phyloP scores from a whole-genome alignment of 148 eudicot genomes.

The Agrostemma githago region DNA sequence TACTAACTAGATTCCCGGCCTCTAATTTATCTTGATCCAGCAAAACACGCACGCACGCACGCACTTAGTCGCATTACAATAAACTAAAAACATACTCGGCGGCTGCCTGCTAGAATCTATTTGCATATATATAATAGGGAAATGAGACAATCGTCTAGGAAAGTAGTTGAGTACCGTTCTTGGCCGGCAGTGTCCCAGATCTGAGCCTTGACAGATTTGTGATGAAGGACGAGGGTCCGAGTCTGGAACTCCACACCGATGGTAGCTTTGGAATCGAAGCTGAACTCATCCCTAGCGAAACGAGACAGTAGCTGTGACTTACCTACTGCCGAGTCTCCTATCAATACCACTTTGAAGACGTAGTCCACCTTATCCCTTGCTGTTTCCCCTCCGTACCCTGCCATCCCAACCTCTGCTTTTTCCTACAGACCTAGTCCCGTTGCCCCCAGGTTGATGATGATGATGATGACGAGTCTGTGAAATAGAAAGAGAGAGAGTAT shows the following conservation, averaged over 20 bases:
- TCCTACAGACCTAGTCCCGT: too few relatives aligned
- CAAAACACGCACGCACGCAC: too few relatives aligned
- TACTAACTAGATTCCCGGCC: too few relatives aligned
- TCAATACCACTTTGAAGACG: slow-evolving; percentile 69
- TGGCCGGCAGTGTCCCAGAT: slow-evolving; percentile 96
- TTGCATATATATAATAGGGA: too few relatives aligned
- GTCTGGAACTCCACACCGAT: slow-evolving; percentile 85
- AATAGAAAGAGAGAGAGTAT: too few relatives aligned
- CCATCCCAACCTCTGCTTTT: neutral
- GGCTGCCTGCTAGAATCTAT: too few relatives aligned
- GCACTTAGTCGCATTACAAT: too few relatives aligned
- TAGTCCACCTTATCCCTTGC: slow-evolving; percentile 29
- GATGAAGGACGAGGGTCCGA: slow-evolving; percentile 55
- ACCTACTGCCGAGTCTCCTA: slow-evolving; percentile 76
- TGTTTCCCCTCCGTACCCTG: neutral
- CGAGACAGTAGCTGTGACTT: slow-evolving; percentile 72
- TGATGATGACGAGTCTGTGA: too few relatives aligned
- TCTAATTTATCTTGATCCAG: too few relatives aligned
- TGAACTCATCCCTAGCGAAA: slow-evolving; percentile 70
- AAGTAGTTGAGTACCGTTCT: slow-evolving; percentile 48
- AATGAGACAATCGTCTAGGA: too few relatives aligned
- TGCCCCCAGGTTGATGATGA: too few relatives aligned
- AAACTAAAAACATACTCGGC: too few relatives aligned
- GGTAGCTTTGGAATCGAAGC: slow-evolving; percentile 75
- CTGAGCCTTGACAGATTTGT: slow-evolving; percentile 76